phyloP scores from a whole-genome alignment of 2,329 filamentous ascomycete genomes.

The Fusarium irregulare region DNA sequence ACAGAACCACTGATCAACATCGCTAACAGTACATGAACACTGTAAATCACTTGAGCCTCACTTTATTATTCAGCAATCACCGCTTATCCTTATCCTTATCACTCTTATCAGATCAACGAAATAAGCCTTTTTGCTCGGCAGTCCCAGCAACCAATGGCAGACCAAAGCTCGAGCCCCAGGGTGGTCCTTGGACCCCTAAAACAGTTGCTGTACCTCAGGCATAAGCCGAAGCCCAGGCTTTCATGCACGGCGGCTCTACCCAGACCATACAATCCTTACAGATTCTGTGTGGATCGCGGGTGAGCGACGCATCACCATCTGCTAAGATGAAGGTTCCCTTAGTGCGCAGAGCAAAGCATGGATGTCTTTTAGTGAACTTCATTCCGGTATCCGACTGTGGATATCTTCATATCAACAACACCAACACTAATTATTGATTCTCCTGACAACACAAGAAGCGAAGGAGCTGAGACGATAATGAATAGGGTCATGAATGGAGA shows the following conservation, averaged over 20 bases:
- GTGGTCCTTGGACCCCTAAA: slow-evolving; percentile 42
- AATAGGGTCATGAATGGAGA: slow-evolving; percentile 6
- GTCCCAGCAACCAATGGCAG: slow-evolving; percentile 31
- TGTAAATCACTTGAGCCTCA: slow-evolving; percentile 13
- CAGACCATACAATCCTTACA: slow-evolving; percentile 17
- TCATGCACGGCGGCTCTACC: slow-evolving; percentile 41
- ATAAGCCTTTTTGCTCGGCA: slow-evolving; percentile 31
- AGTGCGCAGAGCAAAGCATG: slow-evolving; percentile 16
- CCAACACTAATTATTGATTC: not conserved
- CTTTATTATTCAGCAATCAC: slow-evolving; percentile 27
- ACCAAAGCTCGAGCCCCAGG: slow-evolving; percentile 3
- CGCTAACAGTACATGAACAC: not conserved
- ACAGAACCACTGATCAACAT: slow-evolving; percentile 14
- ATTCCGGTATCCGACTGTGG: slow-evolving; percentile 23
- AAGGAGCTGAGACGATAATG: not conserved
- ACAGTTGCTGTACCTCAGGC: slow-evolving; percentile 23
- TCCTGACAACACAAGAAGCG: not conserved
- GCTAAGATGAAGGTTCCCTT: slow-evolving; percentile 19
- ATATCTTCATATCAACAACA: not conserved
- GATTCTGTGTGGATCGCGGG: slow-evolving; percentile 37
- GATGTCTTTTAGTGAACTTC: not conserved
- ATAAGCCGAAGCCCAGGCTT: slow-evolving; percentile 18
- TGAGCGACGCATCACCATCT: slow-evolving; percentile 36
- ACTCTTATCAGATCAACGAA: slow-evolving; percentile 30
- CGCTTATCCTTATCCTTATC: slow-evolving; percentile 18